Base-by-base conservation (phyloP, 176 grass and related monocot species). In the Carex myosuroides region DNA sequence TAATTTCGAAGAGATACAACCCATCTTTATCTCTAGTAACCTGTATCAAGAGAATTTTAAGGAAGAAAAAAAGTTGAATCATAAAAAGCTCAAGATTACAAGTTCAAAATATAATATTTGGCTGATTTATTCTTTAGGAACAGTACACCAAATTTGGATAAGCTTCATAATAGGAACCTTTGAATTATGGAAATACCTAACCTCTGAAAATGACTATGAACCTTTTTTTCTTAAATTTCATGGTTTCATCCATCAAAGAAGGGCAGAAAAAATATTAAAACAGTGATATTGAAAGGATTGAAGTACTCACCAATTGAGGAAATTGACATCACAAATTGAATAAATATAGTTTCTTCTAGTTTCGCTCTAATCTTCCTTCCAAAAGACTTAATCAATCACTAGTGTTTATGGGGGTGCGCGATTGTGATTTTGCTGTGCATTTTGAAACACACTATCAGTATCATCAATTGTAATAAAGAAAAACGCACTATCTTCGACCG, bases 1-100 rank as follows among this genome's bases (percentile, higher is more conserved):
- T 24, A 84, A 63, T 82, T 93, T 95, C 57, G 95, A 95, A 60
- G 91, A 90, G 18, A 93, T 79, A 26, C 95, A 98, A 60, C 95
- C 95, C 93, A 94, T 97, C 74, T 89, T 35, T 80, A 41, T 55
- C 17, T 30, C 11, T 17, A 69, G 26, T 22, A 62, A 79, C 41
- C 81, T 84, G 72, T 44, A 60, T 1, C 35, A 87, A 61, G n/a
- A 53, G 13, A 50, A 50, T 12, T 50, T 50, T 50, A 11, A 50
- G 46, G 9, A 50, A 26, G 21, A 8, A 33, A 82, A 82, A 41
- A 60, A 32, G 3, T 42, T n/a, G 6, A 35, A 17, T 39, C 65
- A 70, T 74, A n/a, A 67, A 71, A 3, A 12, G 46, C 46, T 11
- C 9, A 50, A 50, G 46, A 50, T 50, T 50, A 50, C 2, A 50